A percentile compares a stretch with the other conserved stretches of the same genome.
phyloP scores from a whole-genome alignment of 2,329 filamentous ascomycete species.

The Corynespora cassiicola region DNA sequence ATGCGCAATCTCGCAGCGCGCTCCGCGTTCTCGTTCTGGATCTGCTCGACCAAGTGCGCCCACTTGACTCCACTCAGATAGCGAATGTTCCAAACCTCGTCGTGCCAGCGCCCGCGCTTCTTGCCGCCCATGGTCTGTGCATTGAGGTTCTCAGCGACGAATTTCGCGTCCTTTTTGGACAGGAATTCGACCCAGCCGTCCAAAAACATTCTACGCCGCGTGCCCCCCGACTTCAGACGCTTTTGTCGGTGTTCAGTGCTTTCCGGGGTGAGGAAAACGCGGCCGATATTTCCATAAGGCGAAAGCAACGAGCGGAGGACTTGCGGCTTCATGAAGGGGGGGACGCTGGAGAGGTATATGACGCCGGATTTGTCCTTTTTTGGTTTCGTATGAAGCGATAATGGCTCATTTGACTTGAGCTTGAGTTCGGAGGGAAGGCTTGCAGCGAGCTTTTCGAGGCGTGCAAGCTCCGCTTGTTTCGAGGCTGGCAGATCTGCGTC shows the following conservation, averaged over 20 bases:
- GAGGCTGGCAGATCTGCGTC: slow-evolving; percentile 30
- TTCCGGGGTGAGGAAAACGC: slow-evolving; percentile 81
- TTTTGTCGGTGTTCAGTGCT: slow-evolving; percentile 70
- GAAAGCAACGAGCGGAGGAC: slow-evolving; percentile 78
- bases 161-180: slow-evolving; percentile 77
- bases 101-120: slow-evolving; percentile 82
- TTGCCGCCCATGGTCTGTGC: slow-evolving; percentile 81
- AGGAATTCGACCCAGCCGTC: slow-evolving; percentile 89
- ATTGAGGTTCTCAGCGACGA: slow-evolving; percentile 78
- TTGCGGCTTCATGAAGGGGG: slow-evolving; percentile 85
- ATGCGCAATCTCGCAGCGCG: slow-evolving; percentile 76
- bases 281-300: slow-evolving; percentile 77
- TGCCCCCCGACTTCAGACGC: slow-evolving; percentile 75
- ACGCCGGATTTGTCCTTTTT: slow-evolving; percentile 78
- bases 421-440: slow-evolving; percentile 44
- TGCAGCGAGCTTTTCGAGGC: slow-evolving; percentile 38
- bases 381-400: slow-evolving; percentile 55
- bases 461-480: slow-evolving; percentile 36
- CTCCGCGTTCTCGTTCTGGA: slow-evolving; percentile 82
- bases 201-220: slow-evolving; percentile 81
- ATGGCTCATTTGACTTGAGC: slow-evolving; percentile 26
- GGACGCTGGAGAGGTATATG: slow-evolving; percentile 82
- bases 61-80: slow-evolving; percentile 88
- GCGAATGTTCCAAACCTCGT: slow-evolving; percentile 85
- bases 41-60: slow-evolving; percentile 74